Evolutionary conservation across 805 yeast genomes (phyloP).

Genomic region (Sugiyamaella lignohabitans): DNA sequence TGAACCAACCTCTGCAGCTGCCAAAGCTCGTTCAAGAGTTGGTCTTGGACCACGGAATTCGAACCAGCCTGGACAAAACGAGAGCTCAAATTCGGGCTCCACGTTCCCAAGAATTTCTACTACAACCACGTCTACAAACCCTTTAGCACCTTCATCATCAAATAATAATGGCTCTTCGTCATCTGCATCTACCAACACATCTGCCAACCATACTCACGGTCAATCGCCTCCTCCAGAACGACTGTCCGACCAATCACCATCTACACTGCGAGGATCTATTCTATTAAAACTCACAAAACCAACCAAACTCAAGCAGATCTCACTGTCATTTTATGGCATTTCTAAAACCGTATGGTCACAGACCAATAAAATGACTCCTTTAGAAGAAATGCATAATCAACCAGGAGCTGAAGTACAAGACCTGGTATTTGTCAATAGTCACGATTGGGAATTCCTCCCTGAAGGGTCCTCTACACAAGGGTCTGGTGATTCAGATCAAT

Average conservation of each 20-base stretch:
- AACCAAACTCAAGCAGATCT: slow-evolving; percentile 60
- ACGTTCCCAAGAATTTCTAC: no score
- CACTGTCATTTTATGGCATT: slow-evolving; percentile 56
- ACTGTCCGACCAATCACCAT: slow-evolving; percentile 24
- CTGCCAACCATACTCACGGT: neutral
- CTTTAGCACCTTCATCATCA: neutral
- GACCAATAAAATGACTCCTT: slow-evolving; percentile 16
- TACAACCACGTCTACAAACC: no score
- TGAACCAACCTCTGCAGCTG: neutral
- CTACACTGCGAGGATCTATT: slow-evolving; percentile 72
- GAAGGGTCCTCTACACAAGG: slow-evolving; percentile 1
- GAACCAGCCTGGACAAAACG: neutral
- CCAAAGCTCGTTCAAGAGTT: no score
- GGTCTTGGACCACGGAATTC: neutral
- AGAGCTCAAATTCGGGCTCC: neutral
- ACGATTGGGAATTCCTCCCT: slow-evolving; percentile 33
- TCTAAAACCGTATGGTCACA: slow-evolving; percentile 90
- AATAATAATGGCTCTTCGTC: neutral
- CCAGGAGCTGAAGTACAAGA: slow-evolving; percentile 29
- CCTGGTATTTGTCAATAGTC: slow-evolving; percentile 26
- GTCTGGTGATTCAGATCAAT: slow-evolving; percentile 16
- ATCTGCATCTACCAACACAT: neutral
- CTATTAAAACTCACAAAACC: slow-evolving; percentile 67
- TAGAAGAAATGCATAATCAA: slow-evolving; percentile 23
- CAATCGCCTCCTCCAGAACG: neutral